Percentiles rank a stretch among this genome's conserved stretches.
Conservation (phyloP, 495 filamentous ascomycete genomes). For the Penicillium malachiteum region DNA sequence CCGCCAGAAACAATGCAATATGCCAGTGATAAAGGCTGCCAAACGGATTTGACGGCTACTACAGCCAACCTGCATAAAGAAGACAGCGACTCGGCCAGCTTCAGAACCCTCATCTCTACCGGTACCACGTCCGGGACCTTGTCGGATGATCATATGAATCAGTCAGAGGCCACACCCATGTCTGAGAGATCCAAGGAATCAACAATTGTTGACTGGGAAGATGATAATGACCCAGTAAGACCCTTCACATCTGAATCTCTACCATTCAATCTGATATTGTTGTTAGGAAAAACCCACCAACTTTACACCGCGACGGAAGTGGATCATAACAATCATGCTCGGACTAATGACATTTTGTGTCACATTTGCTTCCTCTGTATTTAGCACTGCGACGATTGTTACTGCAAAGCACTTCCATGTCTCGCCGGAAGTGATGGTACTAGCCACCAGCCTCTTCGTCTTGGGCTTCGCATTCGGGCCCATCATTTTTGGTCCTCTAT, state of each 20-base stretch:
- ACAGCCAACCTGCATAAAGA: background rate
- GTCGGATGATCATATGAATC: background rate
- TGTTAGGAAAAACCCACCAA: background rate
- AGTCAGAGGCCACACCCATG: background rate
- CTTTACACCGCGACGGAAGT: background rate
- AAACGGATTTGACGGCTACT: background rate
- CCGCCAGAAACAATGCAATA: background rate
- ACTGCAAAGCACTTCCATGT: conserved; percentile 43
- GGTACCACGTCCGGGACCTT: background rate
- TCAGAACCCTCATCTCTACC: background rate
- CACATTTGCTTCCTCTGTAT: conserved; percentile 49
- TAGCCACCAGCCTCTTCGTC: conserved; percentile 49
- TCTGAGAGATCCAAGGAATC: background rate
- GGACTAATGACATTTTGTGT: conserved; percentile 47
- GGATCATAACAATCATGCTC: conserved; percentile 53
- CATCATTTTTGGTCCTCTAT: conserved; percentile 59
- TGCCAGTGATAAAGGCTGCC: background rate
- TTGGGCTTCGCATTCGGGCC: conserved; percentile 49
- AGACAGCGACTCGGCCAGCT: background rate
- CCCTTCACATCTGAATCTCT: background rate
- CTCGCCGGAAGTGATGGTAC: conserved; percentile 41
- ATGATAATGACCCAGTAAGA: background rate
- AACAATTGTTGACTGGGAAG: background rate
- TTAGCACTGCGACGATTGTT: conserved; percentile 39
- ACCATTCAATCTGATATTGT: background rate